Percentiles rank a stretch among this genome's conserved stretches.
phyloP scores from a whole-genome alignment of 495 filamentous ascomycete genomes.

The Trichocladium uniseriatum region DNA sequence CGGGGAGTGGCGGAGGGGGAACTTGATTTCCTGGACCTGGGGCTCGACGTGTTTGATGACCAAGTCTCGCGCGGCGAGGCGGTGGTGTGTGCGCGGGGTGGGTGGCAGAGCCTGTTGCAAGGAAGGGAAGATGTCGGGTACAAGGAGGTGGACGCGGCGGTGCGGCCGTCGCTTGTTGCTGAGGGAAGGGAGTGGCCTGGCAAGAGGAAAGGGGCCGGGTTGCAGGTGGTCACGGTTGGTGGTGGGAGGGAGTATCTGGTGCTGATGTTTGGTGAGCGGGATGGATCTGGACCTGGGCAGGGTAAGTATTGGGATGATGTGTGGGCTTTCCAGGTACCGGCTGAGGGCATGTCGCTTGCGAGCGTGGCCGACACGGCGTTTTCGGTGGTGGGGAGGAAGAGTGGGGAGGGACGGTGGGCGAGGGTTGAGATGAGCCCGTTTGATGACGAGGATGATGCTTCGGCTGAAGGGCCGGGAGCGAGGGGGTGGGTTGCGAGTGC shows the following conservation, averaged over 20 bases:
- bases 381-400: conserved; percentile 41
- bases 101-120: conserved; percentile 31
- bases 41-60: conserved; percentile 40
- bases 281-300: conserved; percentile 38
- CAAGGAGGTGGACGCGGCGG: conserved; percentile 17
- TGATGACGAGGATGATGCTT: conserved; percentile 38
- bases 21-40: conserved; percentile 53
- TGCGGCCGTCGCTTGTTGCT: conserved; percentile 11
- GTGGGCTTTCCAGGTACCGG: conserved; percentile 60
- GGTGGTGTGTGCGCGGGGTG: conserved; percentile 16
- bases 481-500: conserved; percentile 43
- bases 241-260: conserved; percentile 52
- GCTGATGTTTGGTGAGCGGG: conserved; percentile 58
- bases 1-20: conserved; percentile 23
- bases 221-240: conserved; percentile 41
- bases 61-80: conserved; percentile 31
- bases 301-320: conserved; percentile 63
- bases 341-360: conserved; percentile 41
- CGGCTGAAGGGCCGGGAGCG: conserved; percentile 32
- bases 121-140: conserved; percentile 23
- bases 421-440: conserved; percentile 32
- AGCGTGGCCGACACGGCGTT: conserved; percentile 46
- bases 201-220: conserved; percentile 32
- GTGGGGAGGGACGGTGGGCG: conserved; percentile 44
- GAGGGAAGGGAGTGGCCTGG: conserved; percentile 30